Evolutionary conservation across 208 protist species (phyloP).

Genomic region (Leishmania major): DNA sequence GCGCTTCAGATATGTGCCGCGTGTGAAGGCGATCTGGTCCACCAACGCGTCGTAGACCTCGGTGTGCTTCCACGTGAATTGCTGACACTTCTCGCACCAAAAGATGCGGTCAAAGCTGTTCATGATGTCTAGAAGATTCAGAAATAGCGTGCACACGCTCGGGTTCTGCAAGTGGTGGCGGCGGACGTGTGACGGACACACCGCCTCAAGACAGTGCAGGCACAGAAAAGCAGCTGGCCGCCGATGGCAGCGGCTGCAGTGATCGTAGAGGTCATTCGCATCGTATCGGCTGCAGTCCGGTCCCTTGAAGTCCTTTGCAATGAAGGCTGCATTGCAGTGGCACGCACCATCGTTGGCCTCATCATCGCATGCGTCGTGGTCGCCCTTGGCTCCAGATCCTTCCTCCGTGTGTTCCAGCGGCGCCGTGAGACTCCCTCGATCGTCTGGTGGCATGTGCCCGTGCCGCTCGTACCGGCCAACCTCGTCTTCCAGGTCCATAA

Average conservation of each 20-base stretch:
- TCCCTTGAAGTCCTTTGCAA: constrained; percentile 52
- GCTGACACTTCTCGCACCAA: constrained; percentile 76
- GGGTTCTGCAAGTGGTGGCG: constrained; percentile 45
- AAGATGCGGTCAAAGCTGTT: constrained; percentile 79
- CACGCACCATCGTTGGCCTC: constrained; percentile 45
- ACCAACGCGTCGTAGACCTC: constrained; percentile 77
- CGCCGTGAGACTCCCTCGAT: constrained; percentile 1
- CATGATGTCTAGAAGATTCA: constrained; percentile 82
- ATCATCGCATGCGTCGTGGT: constrained; percentile 3
- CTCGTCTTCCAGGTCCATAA: constrained; percentile 63
- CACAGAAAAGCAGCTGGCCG: constrained; percentile 72
- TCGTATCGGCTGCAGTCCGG: constrained; percentile 66
- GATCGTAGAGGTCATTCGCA: constrained; percentile 56
- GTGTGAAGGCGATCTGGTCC: constrained; percentile 70
- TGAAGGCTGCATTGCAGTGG: constrained; percentile 46
- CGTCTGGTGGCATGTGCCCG: constrained; percentile 8
- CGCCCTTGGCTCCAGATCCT: neutral
- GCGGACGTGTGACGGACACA: constrained; percentile 74
- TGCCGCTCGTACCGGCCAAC: constrained; percentile 45
- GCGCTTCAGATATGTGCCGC: constrained; percentile 56
- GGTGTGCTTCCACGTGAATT: constrained; percentile 80
- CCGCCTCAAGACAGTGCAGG: constrained; percentile 61
- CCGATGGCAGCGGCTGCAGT: constrained; percentile 62
- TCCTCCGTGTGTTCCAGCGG: neutral
- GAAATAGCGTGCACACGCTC: constrained; percentile 58